A percentile compares a stretch with the other conserved stretches of the same genome.
These are phyloP conservation scores for Pestalotiopsis sp. DNA, from an alignment of 2,329 filamentous ascomycete genomes.

Conservation along the genomic window DNA sequence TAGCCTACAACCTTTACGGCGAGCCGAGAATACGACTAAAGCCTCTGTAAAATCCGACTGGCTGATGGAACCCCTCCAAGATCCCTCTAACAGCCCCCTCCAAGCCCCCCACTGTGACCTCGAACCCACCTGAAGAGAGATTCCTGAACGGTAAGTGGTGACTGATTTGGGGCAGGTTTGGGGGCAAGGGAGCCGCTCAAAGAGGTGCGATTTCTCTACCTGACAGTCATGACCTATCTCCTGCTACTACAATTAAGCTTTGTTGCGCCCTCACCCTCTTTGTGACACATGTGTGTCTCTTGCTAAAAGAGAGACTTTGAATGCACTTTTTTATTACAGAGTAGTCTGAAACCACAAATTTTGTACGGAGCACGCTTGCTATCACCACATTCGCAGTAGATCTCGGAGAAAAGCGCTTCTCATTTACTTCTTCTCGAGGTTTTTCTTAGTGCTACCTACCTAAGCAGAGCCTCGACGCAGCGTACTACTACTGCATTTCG, in stretches of 20 bases:
- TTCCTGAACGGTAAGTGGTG: background rate
- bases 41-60: conserved; percentile 10
- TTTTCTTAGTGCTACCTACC: background rate
- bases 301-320: background rate
- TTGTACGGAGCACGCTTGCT: background rate
- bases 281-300: background rate
- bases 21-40: background rate
- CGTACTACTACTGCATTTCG: conserved; percentile 18
- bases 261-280: background rate
- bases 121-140: background rate
- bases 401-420: background rate
- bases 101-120: conserved; percentile 1
- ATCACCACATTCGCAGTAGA: background rate
- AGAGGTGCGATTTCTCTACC: background rate
- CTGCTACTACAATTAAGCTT: background rate
- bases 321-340: background rate
- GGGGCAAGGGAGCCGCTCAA: background rate
- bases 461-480: conserved; percentile 36
- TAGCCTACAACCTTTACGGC: conserved; percentile 4
- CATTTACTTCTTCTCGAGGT: background rate
- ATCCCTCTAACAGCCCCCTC: conserved; percentile 7
- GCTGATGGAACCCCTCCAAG: background rate
- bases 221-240: background rate
- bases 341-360: background rate
- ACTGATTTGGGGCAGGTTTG: background rate